These are phyloP conservation scores for Scheffersomyces insectosa DNA, from an alignment of 1,139 yeast genomes.

Conservation along the genomic window DNA sequence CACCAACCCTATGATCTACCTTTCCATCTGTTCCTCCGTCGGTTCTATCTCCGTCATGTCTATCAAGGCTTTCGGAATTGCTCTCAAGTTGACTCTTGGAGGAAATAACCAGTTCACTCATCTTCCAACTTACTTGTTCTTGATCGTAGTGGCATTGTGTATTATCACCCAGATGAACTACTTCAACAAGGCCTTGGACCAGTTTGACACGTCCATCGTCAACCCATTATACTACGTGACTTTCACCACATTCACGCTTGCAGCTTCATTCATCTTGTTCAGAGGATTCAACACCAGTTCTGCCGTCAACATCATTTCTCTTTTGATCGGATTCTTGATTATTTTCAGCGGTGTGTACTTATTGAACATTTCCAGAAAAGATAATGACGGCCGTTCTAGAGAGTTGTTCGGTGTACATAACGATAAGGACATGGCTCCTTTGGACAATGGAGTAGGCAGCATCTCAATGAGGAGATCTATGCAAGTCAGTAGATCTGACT, in stretches of 20 bases:
- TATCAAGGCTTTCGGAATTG: conserved; percentile 92
- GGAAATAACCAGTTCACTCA: conserved; percentile 93
- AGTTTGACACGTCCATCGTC: conserved; percentile 88
- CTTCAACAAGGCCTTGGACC: conserved; percentile 90
- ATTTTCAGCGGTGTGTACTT: conserved; percentile 87
- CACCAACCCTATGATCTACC: conserved; percentile 84
- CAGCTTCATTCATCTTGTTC: conserved; percentile 84
- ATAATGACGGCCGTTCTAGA: conserved; percentile 54
- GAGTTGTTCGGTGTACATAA: conserved; percentile 65
- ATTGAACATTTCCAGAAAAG: conserved; percentile 75
- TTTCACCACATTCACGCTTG: conserved; percentile 83
- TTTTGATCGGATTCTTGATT: conserved; percentile 81
- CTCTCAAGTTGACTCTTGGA: conserved; percentile 76
- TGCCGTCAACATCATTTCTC: conserved; percentile 79
- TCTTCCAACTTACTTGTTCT: conserved; percentile 79
- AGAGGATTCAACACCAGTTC: conserved; percentile 86
- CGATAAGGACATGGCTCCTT: conserved; percentile 59
- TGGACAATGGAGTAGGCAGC: conserved; percentile 85
- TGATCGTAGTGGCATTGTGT: conserved; percentile 76
- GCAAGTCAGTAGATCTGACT: conserved; percentile 59
- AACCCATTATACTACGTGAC: conserved; percentile 91
- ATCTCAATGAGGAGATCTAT: conserved; percentile 61
- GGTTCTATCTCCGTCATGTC: conserved; percentile 93
- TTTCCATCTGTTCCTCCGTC: conserved; percentile 85
- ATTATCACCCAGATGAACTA: conserved; percentile 91